phyloP scores from a whole-genome alignment of 129 eudicot genomes.

The Escallonia herrerae region DNA sequence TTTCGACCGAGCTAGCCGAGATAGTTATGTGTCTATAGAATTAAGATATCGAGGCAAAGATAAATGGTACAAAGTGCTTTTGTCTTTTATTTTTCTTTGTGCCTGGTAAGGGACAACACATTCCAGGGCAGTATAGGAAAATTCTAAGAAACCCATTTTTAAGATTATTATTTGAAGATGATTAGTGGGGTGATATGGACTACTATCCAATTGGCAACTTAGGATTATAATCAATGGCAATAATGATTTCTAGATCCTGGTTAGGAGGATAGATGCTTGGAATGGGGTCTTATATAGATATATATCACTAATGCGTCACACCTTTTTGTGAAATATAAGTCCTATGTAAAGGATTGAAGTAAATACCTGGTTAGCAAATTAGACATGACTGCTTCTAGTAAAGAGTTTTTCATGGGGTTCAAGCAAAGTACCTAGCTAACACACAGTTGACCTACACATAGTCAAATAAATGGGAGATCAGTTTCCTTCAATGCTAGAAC shows the following conservation, averaged over 20 bases:
- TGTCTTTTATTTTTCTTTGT: neutral
- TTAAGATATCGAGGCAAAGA: too few relatives aligned
- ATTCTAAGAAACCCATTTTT: constrained; percentile 3
- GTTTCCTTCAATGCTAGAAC: too few relatives aligned
- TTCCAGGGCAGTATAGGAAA: neutral
- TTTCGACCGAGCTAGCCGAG: too few relatives aligned
- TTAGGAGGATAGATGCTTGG: constrained; percentile 1
- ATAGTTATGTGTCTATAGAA: too few relatives aligned
- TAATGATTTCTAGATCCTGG: neutral
- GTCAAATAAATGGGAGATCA: too few relatives aligned
- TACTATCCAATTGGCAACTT: neutral
- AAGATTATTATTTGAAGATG: neutral
- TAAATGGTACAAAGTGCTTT: too few relatives aligned
- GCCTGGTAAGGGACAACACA: neutral
- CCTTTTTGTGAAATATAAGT: neutral
- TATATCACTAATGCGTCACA: neutral
- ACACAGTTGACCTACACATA: too few relatives aligned
- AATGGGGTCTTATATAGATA: neutral
- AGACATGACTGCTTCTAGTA: too few relatives aligned
- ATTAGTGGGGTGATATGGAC: constrained; percentile 2
- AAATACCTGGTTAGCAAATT: too few relatives aligned
- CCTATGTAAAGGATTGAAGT: too few relatives aligned
- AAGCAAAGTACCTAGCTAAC: too few relatives aligned
- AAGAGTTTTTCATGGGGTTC: too few relatives aligned
- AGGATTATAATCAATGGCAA: neutral